Base-by-base conservation (phyloP, 2,329 filamentous ascomycete genomes). In the Parafenestella ontariensis region DNA sequence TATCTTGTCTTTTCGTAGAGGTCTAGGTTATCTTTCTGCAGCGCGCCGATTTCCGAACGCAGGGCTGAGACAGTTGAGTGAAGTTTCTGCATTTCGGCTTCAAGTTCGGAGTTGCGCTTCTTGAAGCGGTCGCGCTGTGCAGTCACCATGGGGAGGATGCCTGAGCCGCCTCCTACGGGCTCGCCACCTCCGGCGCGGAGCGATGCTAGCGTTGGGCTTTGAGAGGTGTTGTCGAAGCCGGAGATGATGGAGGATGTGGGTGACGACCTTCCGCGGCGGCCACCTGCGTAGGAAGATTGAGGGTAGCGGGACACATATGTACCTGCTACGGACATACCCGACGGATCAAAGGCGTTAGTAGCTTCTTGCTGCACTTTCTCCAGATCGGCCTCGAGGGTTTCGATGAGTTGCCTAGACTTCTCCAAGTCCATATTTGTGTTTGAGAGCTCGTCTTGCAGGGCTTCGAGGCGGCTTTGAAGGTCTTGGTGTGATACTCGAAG, bases 161-260 rank as follows among this genome's bases (percentile, higher is more conserved):
- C 92, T 0, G 91, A 91, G 2, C 91, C 91, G 49, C 90, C 85
- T 28, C 89, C 90, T 50, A 89, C 83, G 8, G 88, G 82, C 58
- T 87, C 85, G 42, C 92, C 90, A 10, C 54, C 49, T 8, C 56
- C 65, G 2, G 83, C 83, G 28, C 86, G 83, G 21, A 89, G 78
- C 6, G 84, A 78, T 34, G 88, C 85, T 62, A 88, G 78, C 13
- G 80, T 81, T 17, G 59, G 49, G 56, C 53, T 68, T 44, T 68
- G 66, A 3, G 67, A 65, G 7, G n/a, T n/a, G n/a, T 70, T 68
- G 54, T 96, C 91, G 71, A 97, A 92, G n/a, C 95, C 95, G 56
- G 93, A 97, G 67, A 99, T 98, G 68, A 99, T 98, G 18, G 94
- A 98, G 3, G 94, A 98, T 1, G 95, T 98, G 0, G 95, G 96